phyloP scores from a whole-genome alignment of 768 basidiomycete species.

The Termitomyces sp. region DNA sequence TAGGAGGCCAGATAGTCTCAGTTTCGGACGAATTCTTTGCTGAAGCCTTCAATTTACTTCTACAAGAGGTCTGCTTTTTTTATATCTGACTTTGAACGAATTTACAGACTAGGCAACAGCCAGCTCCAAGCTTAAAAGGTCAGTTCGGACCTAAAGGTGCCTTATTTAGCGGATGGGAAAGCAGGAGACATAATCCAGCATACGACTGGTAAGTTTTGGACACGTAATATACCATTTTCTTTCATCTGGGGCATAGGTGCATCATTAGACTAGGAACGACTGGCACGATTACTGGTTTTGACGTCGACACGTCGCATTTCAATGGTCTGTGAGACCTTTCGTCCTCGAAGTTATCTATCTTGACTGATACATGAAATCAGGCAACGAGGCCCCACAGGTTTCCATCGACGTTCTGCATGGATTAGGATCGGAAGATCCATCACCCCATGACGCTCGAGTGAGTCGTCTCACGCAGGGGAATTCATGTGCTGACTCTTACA shows the following conservation, averaged over 20 bases:
- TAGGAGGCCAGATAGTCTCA: conserved; percentile 70
- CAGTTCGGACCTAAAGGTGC: conserved; percentile 97
- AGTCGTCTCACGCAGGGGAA: conserved; percentile 16
- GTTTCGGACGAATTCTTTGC: conserved; percentile 98
- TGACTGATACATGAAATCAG: conserved; percentile 26
- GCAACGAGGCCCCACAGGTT: conserved; percentile 82
- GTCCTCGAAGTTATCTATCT: background rate
- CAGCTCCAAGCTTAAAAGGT: conserved; percentile 86
- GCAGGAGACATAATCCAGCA: conserved; percentile 78
- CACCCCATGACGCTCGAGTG: conserved; percentile 49
- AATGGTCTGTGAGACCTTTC: conserved; percentile 48
- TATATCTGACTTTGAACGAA: background rate
- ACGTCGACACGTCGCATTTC: conserved; percentile 95
- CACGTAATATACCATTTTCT: background rate
- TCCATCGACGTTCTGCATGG: conserved; percentile 62
- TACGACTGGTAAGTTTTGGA: conserved; percentile 72
- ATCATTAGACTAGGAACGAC: conserved; percentile 84
- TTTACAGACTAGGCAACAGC: conserved; percentile 39
- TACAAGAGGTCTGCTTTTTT: conserved; percentile 61
- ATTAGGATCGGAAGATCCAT: conserved; percentile 36
- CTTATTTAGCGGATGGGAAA: conserved; percentile 93
- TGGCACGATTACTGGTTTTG: conserved; percentile 74
- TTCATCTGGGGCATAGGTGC: conserved; percentile 48
- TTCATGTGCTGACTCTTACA: conserved; percentile 21
- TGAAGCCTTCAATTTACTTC: conserved; percentile 74